Conservation (phyloP, 23 red algal genomes). For the Agarophyton chilense region DNA sequence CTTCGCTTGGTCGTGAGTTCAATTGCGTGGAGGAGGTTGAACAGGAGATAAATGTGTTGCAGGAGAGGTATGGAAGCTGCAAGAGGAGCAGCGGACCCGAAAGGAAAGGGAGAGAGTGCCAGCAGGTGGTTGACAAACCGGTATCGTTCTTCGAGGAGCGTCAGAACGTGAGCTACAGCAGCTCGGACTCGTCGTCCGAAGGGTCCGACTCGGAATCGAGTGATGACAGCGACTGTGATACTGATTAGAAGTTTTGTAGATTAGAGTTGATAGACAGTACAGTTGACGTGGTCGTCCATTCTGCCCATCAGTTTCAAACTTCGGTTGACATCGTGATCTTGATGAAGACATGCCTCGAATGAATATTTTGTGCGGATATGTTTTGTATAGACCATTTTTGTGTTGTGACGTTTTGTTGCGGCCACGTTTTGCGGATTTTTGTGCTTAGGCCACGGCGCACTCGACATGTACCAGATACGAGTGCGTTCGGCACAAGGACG, state of each 20-base stretch:
- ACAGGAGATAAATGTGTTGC: constrained; percentile 30
- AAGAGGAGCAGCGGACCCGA: background rate
- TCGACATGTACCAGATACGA: too few species aligned
- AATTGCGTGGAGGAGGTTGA: constrained; percentile 41
- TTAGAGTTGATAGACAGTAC: background rate
- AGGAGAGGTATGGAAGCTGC: background rate
- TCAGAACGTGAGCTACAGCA: constrained; percentile 28
- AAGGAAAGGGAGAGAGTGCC: background rate
- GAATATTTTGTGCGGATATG: background rate
- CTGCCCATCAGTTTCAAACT: background rate
- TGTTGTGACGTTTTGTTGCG: too few species aligned
- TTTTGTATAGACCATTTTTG: too few species aligned
- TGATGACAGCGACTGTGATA: constrained; percentile 61
- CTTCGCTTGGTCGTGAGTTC: constrained; percentile 62
- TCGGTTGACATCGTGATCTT: too few species aligned
- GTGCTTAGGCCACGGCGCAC: too few species aligned
- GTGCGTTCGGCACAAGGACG: too few species aligned
- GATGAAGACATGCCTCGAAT: background rate
- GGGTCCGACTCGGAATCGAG: constrained; percentile 50
- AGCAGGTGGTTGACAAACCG: background rate
- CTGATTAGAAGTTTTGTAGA: constrained; percentile 37
- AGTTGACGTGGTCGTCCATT: background rate
- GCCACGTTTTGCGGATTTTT: too few species aligned
- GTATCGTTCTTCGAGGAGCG: constrained; percentile 30
- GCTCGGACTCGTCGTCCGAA: constrained; percentile 47